Base-by-base conservation (phyloP, 1,139 yeast species). In the Saccharomyces uvarum region DNA sequence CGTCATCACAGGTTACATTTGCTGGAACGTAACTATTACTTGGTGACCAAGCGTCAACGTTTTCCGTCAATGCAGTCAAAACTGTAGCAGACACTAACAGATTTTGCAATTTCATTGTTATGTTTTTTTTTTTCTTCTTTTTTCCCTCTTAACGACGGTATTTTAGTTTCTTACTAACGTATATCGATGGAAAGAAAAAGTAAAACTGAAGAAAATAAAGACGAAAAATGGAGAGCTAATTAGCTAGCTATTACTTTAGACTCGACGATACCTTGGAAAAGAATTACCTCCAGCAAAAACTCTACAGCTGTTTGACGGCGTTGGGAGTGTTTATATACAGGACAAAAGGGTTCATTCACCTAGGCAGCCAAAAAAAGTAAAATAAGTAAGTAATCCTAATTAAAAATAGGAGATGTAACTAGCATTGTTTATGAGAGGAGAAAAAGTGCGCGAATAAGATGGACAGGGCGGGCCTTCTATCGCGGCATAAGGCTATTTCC, bases 21-120 rank as follows among this genome's bases (percentile, higher is more conserved):
- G 80, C 82, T 3, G 91, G 91, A 0, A 87, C 86, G 63, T 84
- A 85, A 1, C 80, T 75, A 51, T 80, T 78, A 0, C 83, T 75
- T 0, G 87, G 86, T 2, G 84, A 79, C 81, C 81, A 79, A 0
- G 83, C 84, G 54, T 42, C 26, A 21, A 48, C 52, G 80, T 81
- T 13, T 65, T 63, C 0, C 79, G 83, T 84, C 56, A 41, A 14
- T 8, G 47, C 42, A 8, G 42, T 27, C 7, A 42, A 44, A 38
- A 54, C 47, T 26, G 47, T 14, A 6, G 47, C 42, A 19, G 53
- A 38, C 24, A 44, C 31, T 27, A 56, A 47, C 53, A 51, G 46
- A 44, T 28, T 52, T 42, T 14, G 38, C 33, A 31, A 31, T 14
- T 31, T 31, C 33, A 31, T 33, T 14, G 42, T 33, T 33, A 8